These are phyloP conservation scores for Cucurbita argyrosperma DNA, from an alignment of 306 rosid genomes.

Conservation along the genomic window DNA sequence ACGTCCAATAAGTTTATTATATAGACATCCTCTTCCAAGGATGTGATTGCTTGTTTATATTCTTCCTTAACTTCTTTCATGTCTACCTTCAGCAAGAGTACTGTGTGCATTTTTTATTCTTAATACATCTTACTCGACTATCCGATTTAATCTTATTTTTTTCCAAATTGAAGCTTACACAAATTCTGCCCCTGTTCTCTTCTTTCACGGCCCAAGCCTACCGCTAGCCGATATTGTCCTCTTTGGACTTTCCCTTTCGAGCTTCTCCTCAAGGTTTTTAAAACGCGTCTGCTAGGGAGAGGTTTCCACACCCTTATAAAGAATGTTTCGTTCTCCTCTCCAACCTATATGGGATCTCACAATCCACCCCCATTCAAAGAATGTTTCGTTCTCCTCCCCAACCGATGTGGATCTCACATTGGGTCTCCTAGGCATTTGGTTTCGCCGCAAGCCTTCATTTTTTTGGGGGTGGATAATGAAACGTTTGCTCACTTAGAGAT, in stretches of 20 bases:
- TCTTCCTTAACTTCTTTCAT: not conserved
- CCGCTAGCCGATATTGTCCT: too few relatives aligned
- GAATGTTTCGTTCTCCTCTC: too few relatives aligned
- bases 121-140: not conserved
- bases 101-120: not conserved
- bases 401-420: not conserved
- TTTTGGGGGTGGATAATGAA: not conserved
- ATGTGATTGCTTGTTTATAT: not conserved
- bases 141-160: not conserved
- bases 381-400: too few relatives aligned
- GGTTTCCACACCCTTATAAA: too few relatives aligned
- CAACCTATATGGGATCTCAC: too few relatives aligned
- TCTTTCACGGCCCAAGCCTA: too few relatives aligned
- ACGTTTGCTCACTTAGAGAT: not conserved
- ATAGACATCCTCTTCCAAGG: not conserved
- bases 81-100: not conserved
- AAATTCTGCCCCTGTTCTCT: not conserved
- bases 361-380: too few relatives aligned
- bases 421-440: not conserved
- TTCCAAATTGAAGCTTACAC: not conserved
- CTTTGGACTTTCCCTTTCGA: too few relatives aligned
- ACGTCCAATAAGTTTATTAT: conserved; percentile 8
- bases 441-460: not conserved
- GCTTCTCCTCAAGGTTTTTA: too few relatives aligned
- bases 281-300: too few relatives aligned